Evolutionary conservation across 768 basidiomycete species (phyloP), one percentile per base, ranked within the genome.

Genomic region (Pholiota molesta): DNA sequence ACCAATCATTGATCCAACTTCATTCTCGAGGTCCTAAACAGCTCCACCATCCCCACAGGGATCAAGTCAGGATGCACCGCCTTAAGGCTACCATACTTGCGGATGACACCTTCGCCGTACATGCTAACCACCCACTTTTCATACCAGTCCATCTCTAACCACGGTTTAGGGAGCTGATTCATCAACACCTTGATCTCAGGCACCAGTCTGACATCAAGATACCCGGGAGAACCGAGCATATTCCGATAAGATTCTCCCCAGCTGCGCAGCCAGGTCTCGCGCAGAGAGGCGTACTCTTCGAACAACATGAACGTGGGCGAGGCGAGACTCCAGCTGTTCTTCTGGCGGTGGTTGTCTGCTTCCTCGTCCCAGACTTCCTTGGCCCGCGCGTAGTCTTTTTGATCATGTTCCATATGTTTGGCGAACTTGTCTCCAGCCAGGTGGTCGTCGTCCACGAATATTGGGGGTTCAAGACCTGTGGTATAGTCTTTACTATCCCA

Each of bases 41-140:
- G 61, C 52, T 78, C 69, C 21, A 79, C 74, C 74, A 81, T 75
- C n/a, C 76, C 77, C 29, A 77, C 71, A 39, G 78, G 79, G 59
- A 81, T 78, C 63, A 79, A 60, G 33, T 68, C 73, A 4, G 76
- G 68, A 65, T 81, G 78, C 8, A 81, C 79, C 14, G 75, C 71
- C 29, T 78, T 75, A 58, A 79, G 62, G 28, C 74, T 68, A 0
- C 79, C 80, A 67, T 78, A 81, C 54, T 73, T 76, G 62, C 69
- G 70, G 42, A 78, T 69, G 17, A 80, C 66, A 47, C 79, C 78
- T 40, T 77, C 74, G 2, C 78, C 78, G 67, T 79, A 79, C 31
- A 77, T 65, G 29, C 74, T 71, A 23, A 77, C 62, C 21, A 78
- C 66, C 79, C 79, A 80, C 44, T 66, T 65, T 11, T 74, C 65